phyloP scores from a whole-genome alignment of 2,329 filamentous ascomycete species.

The Beauveria rudraprayagi region DNA sequence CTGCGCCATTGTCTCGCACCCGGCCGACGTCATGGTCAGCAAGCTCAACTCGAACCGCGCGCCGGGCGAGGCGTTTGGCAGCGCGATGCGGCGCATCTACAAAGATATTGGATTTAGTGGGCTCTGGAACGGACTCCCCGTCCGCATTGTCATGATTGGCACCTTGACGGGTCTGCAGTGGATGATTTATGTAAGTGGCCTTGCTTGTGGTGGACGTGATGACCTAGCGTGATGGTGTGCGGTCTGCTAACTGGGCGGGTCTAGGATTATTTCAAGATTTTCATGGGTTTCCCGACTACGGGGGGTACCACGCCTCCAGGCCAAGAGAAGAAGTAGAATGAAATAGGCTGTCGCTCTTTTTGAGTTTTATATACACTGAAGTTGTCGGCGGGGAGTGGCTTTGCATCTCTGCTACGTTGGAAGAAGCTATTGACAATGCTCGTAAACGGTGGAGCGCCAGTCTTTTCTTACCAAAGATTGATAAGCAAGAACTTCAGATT shows the following conservation, averaged over 20 bases:
- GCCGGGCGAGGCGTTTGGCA: slow-evolving; percentile 68
- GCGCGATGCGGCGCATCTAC: slow-evolving; percentile 74
- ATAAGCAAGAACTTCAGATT: background rate
- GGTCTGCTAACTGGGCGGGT: slow-evolving; percentile 15
- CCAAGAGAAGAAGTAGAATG: slow-evolving; percentile 28
- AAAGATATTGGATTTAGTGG: slow-evolving; percentile 77
- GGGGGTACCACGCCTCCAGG: slow-evolving; percentile 55
- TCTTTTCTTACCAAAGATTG: background rate
- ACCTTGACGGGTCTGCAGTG: slow-evolving; percentile 78
- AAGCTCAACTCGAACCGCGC: slow-evolving; percentile 78
- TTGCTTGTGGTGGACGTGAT: background rate
- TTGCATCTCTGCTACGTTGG: background rate
- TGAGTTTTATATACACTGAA: background rate
- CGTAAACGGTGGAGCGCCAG: background rate
- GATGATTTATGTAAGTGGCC: slow-evolving; percentile 72
- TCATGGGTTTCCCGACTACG: slow-evolving; percentile 79
- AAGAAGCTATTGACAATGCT: background rate
- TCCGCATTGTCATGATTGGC: slow-evolving; percentile 83
- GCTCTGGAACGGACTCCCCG: slow-evolving; percentile 86
- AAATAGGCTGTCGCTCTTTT: background rate
- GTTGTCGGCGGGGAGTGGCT: background rate
- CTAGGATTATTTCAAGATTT: slow-evolving; percentile 80
- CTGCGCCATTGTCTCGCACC: slow-evolving; percentile 74
- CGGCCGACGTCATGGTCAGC: slow-evolving; percentile 83
- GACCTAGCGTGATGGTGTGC: no score